Conservation (phyloP, 176 grass and related monocot species). For the Tuctoria greenei region DNA sequence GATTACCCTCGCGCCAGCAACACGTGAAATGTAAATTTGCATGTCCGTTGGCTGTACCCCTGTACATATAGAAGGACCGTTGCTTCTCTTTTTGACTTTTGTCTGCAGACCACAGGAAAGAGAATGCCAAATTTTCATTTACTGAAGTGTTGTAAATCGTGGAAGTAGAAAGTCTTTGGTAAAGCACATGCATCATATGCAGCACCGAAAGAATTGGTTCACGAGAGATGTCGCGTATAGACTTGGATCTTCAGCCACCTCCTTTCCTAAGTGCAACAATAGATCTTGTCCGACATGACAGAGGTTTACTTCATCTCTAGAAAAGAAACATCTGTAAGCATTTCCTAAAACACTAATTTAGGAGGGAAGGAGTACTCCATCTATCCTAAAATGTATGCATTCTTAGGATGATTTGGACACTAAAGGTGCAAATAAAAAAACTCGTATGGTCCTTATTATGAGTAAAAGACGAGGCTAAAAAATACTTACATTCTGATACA, state of each 20-base stretch:
- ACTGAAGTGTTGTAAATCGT: neutral
- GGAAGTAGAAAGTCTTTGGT: neutral
- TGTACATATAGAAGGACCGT: slow-evolving; percentile 44
- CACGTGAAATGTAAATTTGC: slow-evolving; percentile 48
- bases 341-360: too few relatives aligned
- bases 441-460: too few relatives aligned
- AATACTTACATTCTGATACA: too few relatives aligned
- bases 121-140: neutral
- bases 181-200: neutral
- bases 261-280: neutral
- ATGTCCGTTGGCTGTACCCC: slow-evolving; percentile 24
- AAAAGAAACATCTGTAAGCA: too few relatives aligned
- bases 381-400: too few relatives aligned
- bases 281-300: neutral
- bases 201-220: neutral
- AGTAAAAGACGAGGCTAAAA: too few relatives aligned
- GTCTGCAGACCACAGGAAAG: slow-evolving; percentile 35
- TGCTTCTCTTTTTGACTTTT: neutral
- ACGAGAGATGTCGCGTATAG: neutral
- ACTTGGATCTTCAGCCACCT: neutral
- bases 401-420: too few relatives aligned
- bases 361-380: too few relatives aligned
- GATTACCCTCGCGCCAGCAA: slow-evolving; percentile 10
- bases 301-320: neutral
- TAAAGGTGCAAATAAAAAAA: too few relatives aligned